Evolutionary conservation across 352 stramenopile genomes (phyloP), one percentile per base, ranked within the genome.

Genomic region (Phytophthora pinifolia): DNA sequence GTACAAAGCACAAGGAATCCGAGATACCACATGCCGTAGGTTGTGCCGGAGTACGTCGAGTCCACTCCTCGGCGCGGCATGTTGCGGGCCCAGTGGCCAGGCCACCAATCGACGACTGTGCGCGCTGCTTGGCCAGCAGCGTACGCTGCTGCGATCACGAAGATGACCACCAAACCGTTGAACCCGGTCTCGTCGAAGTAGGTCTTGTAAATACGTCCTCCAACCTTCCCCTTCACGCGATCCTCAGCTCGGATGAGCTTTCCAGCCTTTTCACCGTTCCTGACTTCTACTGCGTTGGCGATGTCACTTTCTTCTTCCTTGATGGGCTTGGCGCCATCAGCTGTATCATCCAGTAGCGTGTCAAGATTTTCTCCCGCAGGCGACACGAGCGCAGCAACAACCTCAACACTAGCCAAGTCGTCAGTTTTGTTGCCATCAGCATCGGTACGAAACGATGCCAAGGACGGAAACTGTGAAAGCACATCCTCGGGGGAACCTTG

Each of bases 401-500:
- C 20, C 20, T 22, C 20, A 22, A 22, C 20, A 22, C 20, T 22
- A 22, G 20, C 20, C 20, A 22, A 22, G 20, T 1, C 20, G 20
- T 3, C 20, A 22, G 20, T 22, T n/a, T 48, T 31, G 20, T 59
- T 25, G 7, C 29, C 53, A 27, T 54, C 8, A 31, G 32, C 32
- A 5, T 12, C 31, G 18, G 25, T 53, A 22, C 0, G 36, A 2
- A 50, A 18, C n/a, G 9, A 57, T 20, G 22, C 46, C 6, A 78
- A 38, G n/a, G 68, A 15, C 10, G 65, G 49, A 13, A 80, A 74
- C 17, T 51, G 57, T 2, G 49, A 62, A 12, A 81, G 62, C 13
- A 98, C 64, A 6, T 87, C 70, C 1, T 74, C 20, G 55, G 82
- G 97, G 4, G 70, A 77, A 0, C 92, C 92, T 27, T 86, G 60